Evolutionary conservation across 1,284 basidiomycete species (phyloP).

Genomic region (Sanghuangporus sanghuang): DNA sequence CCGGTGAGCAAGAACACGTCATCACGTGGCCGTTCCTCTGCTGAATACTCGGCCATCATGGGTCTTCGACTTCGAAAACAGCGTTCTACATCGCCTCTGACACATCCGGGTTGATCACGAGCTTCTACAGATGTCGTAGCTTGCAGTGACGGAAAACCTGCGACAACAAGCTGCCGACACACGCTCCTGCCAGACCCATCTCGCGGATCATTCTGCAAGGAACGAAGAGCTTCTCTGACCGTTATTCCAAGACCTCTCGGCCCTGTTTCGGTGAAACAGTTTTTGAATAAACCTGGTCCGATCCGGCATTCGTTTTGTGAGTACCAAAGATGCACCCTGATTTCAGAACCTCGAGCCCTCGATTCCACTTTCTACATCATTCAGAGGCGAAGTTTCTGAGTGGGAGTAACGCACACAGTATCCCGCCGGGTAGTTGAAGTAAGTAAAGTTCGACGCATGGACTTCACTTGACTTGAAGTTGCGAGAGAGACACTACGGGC

Average conservation of each 20-base stretch:
- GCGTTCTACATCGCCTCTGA: neutral
- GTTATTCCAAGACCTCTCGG: neutral
- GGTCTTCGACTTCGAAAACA: neutral
- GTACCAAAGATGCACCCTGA: too few relatives aligned
- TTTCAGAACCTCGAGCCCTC: too few relatives aligned
- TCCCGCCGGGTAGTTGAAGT: too few relatives aligned
- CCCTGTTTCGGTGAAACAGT: neutral
- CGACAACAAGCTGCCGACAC: too few relatives aligned
- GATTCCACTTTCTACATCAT: too few relatives aligned
- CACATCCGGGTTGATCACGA: neutral
- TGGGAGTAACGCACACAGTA: too few relatives aligned
- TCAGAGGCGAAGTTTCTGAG: too few relatives aligned
- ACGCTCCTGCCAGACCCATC: neutral
- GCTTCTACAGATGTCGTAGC: neutral
- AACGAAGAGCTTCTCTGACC: too few relatives aligned
- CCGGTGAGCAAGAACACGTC: neutral
- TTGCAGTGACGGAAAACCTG: neutral
- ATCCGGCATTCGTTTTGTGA: too few relatives aligned
- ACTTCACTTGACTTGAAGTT: too few relatives aligned
- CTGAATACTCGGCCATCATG: neutral
- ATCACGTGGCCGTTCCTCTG: neutral
- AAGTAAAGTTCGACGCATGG: too few relatives aligned
- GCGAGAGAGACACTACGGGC: too few relatives aligned
- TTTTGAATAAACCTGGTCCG: neutral
- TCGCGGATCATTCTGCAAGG: neutral